Conservation (phyloP, 306 rosid genomes). For the Prunus armeniaca region DNA sequence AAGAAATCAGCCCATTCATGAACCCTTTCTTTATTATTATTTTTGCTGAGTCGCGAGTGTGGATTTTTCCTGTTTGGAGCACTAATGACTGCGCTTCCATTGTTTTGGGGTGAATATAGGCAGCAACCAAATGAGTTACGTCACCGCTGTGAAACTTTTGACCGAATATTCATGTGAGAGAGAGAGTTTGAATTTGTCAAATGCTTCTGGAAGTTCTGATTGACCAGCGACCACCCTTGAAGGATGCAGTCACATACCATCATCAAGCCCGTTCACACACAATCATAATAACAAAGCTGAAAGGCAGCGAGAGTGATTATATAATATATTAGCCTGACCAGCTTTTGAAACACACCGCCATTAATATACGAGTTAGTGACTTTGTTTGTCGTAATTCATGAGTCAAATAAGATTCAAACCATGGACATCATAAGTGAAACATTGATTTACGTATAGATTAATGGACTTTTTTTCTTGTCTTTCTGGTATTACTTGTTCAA, state of each 20-base stretch:
- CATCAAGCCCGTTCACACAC: neutral
- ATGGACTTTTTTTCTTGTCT: neutral
- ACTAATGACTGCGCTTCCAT: neutral
- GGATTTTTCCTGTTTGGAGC: neutral
- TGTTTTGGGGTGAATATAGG: too few species aligned
- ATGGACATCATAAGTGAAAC: too few species aligned
- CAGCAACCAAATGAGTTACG: neutral
- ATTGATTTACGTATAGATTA: too few species aligned
- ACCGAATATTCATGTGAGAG: neutral
- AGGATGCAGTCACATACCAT: neutral
- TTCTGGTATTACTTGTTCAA: neutral
- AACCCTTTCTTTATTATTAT: neutral
- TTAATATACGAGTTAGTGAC: neutral
- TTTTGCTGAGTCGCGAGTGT: neutral
- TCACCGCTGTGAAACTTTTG: conserved; percentile 19
- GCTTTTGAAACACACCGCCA: conserved; percentile 19
- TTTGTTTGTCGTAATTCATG: neutral
- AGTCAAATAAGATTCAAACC: too few species aligned
- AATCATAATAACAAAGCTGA: neutral
- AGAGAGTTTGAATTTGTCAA: conserved; percentile 25
- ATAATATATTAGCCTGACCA: conserved; percentile 19
- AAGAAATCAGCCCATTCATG: neutral
- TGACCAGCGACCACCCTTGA: neutral
- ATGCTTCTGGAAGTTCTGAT: conserved; percentile 28
- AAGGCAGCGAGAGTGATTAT: neutral